Evolutionary conservation across 306 rosid species (phyloP), one percentile per base, ranked within the genome.

Genomic region (Dryas octopetala): DNA sequence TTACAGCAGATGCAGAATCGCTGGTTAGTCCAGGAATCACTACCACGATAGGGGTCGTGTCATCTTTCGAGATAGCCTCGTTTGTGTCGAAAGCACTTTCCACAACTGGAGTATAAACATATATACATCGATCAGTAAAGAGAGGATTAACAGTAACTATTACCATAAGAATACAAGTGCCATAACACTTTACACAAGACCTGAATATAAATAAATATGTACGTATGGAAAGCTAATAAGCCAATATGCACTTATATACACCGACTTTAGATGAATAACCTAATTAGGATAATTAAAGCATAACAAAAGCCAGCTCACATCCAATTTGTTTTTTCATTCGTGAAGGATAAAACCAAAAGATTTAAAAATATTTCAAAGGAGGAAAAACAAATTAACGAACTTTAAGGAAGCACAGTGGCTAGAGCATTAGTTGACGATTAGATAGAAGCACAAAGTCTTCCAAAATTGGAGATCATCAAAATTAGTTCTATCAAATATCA

Each of bases 11-110:
- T 26, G 85, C 60, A 59, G 98, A 93, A 73, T 93, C 98, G 70
- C 97, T 93, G 23, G 98, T 90, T 70, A 93, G 84, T 75, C 98
- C 98, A 77, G 98, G 98, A 80, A 93, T 84, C 32, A 89, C 87
- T 61, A 90, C 19, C 80, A 93, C 80, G 71, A 90, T 81, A 53
- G 97, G 98, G 60, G 86, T 88, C 11, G 83, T 78, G 46, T 89
- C 90, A 70, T 86, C 88, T 73, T 76, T 79, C 50, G 82, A 68
- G 67, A 75, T 68, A 73, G 68, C 75, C 79, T 41, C 55, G 32
- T 74, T 76, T 78, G 26, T 53, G 67, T 64, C 79, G 55, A 41
- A n/a, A 76, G 70, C 78, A 73, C 49, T 87, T 72, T 80, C 83
- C 14, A 61, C 65, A 81, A 89, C 95, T 93, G 88, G 13, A 64